Percentiles rank a stretch among this genome's conserved stretches.
These are phyloP conservation scores for Bidens hawaiensis DNA, from an alignment of 140 eudicot species.

Conservation along the genomic window DNA sequence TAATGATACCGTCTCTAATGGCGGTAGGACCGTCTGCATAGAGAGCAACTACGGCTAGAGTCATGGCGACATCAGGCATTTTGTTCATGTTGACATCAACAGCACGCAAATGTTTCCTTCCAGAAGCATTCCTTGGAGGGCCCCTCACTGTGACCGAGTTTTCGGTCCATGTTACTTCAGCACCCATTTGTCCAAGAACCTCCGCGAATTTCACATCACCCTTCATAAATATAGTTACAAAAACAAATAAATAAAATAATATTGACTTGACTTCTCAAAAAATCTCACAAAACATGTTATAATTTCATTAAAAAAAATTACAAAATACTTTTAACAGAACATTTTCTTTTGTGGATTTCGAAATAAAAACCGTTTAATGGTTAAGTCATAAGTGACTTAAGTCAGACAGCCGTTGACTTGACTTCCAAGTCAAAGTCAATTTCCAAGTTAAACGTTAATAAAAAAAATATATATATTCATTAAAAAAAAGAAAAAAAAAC, in stretches of 20 bases:
- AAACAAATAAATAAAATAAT: neutral
- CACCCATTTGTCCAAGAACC: slow-evolving; percentile 98
- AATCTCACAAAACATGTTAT: neutral
- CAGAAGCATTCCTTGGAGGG: slow-evolving; percentile 63
- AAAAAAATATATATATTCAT: too few relatives aligned
- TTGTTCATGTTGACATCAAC: slow-evolving; percentile 98
- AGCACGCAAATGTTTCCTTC: slow-evolving; percentile 69
- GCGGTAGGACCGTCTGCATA: slow-evolving; percentile 94
- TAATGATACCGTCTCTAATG: slow-evolving; percentile 81
- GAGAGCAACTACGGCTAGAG: slow-evolving; percentile 96
- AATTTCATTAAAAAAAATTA: neutral
- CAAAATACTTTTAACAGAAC: neutral
- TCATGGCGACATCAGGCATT: slow-evolving; percentile 99
- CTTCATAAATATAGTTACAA: slow-evolving; percentile 26
- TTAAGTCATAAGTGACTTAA: too few relatives aligned
- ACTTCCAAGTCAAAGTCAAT: neutral
- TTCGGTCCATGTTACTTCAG: slow-evolving; percentile 92
- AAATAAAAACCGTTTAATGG: slow-evolving; percentile 4
- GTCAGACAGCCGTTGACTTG: neutral
- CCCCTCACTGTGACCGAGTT: slow-evolving; percentile 89
- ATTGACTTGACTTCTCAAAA: neutral
- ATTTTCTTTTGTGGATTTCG: neutral
- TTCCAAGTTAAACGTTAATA: neutral
- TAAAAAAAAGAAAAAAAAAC: too few relatives aligned
- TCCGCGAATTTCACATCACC: slow-evolving; percentile 98